Percentiles rank a stretch among this genome's conserved stretches.
Conservation (phyloP, 2,329 filamentous ascomycete species). For the Dendryphion nanum region DNA sequence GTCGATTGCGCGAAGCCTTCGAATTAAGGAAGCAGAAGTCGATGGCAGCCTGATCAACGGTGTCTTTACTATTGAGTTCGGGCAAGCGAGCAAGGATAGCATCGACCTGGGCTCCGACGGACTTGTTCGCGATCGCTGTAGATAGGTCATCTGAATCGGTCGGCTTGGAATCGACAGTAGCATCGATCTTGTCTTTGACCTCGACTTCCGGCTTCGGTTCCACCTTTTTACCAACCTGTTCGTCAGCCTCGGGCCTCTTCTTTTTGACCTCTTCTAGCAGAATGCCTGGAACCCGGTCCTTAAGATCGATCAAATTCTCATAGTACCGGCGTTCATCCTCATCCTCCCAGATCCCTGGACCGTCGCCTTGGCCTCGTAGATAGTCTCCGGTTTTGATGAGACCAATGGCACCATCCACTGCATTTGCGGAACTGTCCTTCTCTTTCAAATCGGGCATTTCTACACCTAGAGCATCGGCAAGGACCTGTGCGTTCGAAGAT, state of each 20-base stretch:
- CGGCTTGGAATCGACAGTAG: constrained; percentile 49
- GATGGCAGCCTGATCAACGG: constrained; percentile 86
- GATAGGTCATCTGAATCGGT: constrained; percentile 75
- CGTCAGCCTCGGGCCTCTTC: constrained; percentile 80
- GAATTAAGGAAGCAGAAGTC: constrained; percentile 99
- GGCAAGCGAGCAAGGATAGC: constrained; percentile 83
- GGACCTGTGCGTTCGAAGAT: constrained; percentile 81
- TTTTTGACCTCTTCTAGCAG: constrained; percentile 93
- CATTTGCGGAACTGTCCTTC: constrained; percentile 66
- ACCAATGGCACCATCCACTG: constrained; percentile 76
- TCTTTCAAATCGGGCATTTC: constrained; percentile 95
- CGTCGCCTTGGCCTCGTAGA: constrained; percentile 82
- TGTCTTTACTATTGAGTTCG: constrained; percentile 86
- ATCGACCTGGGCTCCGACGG: constrained; percentile 94
- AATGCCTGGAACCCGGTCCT: constrained; percentile 92
- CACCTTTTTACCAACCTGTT: constrained; percentile 74
- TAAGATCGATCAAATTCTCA: constrained; percentile 91
- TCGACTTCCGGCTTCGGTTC: constrained; percentile 47
- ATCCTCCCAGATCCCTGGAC: constrained; percentile 96
- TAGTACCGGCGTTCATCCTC: constrained; percentile 98
- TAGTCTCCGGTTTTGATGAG: constrained; percentile 94
- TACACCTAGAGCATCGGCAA: constrained; percentile 81
- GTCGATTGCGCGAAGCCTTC: constrained; percentile 90
- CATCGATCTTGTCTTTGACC: constrained; percentile 41
- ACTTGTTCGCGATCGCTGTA: constrained; percentile 95